Conservation (phyloP, 1,284 basidiomycete genomes). For the Ustilago tritici region DNA sequence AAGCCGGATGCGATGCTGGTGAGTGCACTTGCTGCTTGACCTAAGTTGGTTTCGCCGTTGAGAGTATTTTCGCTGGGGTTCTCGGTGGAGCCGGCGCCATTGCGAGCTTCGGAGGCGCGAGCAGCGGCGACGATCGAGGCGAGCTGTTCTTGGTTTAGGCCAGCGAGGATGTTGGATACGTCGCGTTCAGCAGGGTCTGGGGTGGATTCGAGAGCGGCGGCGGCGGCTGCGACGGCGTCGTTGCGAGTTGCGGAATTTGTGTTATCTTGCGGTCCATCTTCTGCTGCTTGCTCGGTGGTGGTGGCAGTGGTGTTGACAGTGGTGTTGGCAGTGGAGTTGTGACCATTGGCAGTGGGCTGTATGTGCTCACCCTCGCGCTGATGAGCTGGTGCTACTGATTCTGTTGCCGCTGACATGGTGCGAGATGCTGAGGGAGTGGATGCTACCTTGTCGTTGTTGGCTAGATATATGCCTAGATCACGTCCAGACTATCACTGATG, state of each 20-base stretch:
- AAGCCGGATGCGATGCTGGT: slow-evolving; percentile 61
- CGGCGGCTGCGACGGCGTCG: slow-evolving; percentile 10
- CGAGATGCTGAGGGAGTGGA: not conserved
- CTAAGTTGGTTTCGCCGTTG: slow-evolving; percentile 22
- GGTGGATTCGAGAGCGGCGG: slow-evolving; percentile 14
- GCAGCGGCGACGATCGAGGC: slow-evolving; percentile 64
- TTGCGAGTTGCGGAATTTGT: not conserved
- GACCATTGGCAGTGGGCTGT: slow-evolving; percentile 1
- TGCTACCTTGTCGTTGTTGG: not conserved
- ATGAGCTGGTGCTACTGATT: slow-evolving; percentile 7
- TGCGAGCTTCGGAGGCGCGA: slow-evolving; percentile 44
- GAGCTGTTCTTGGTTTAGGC: slow-evolving; percentile 62
- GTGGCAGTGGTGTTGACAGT: not conserved
- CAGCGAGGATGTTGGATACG: slow-evolving; percentile 61
- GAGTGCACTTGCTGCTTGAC: slow-evolving; percentile 61
- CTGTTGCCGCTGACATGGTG: slow-evolving; percentile 22
- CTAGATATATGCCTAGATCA: not conserved
- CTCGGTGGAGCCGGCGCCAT: not conserved
- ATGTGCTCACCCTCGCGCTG: not conserved
- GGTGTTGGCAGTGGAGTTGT: slow-evolving; percentile 1
- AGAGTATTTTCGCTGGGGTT: not conserved
- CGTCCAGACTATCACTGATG: not conserved
- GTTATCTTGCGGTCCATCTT: not conserved
- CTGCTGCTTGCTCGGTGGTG: not conserved
- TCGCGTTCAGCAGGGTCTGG: slow-evolving; percentile 41